Evolutionary conservation across 2,329 filamentous ascomycete species (phyloP), one percentile per base, ranked within the genome.

Genomic region (Teratosphaeria destructans): DNA sequence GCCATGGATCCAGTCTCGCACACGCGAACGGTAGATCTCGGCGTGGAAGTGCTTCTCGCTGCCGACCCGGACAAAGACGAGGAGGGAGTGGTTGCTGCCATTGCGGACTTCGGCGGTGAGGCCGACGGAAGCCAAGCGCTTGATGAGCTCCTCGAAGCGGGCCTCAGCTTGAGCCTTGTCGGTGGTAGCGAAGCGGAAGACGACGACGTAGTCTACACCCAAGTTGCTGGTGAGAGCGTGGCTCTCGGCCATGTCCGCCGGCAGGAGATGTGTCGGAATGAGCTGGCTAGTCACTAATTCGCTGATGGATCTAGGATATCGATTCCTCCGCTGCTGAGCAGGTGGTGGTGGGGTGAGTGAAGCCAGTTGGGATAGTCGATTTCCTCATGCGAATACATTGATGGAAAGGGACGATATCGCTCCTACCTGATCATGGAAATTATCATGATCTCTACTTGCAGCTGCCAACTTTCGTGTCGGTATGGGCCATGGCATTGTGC

Each of bases 1-100:
- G 57, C 92, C 91, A 71, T 94, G 88, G 37, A 97, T 84, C 90
- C 92, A 99, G 75, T 97, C 94, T 71, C 91, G 89, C 19, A 96
- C 86, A 64, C 94, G 88, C 60, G 26, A 67, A 64, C 90, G 85
- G 74, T 96, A 95, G 56, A 96, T 83, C 68, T 95, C 89, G 64
- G 86, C 85, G 61, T 83, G 83, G 61, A 99, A 80, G 64, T 91
- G 84, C 66, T 85, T 80, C 62, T 87, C 81, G 26, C 90, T 91
- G 39, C 87, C 85, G 52, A 95, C 84, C 70, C 87, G 88, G 70
- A 92, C 82, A 72, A 96, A 96, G 66, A 97, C 77, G 55, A 97
- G 80, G 47, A 97, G 78, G 3, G 89, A 89, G 59, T 83, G 80
- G 32, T 85, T 82, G 65, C 88, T 85, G 59, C 90, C 91, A 67